Conservation (phyloP, 192 early-diverging fungal species). For the Linnemannia schmuckeri region DNA sequence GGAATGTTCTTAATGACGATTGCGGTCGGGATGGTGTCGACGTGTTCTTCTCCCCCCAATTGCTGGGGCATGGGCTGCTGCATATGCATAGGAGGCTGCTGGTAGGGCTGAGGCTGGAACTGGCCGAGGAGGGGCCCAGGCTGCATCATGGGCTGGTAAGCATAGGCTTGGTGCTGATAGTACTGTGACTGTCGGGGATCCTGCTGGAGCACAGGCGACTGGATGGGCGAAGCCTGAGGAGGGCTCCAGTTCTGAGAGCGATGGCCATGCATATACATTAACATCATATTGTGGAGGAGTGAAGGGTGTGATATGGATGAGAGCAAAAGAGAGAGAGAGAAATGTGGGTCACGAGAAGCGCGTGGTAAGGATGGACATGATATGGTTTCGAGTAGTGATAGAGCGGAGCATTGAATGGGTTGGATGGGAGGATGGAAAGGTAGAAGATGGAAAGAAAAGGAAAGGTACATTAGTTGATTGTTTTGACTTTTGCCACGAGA, state of each 20-base stretch:
- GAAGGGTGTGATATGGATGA: neutral
- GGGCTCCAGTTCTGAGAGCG: conserved; percentile 49
- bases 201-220: conserved; percentile 53
- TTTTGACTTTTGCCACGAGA: neutral
- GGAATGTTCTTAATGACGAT: conserved; percentile 90
- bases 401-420: neutral
- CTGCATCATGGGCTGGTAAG: conserved; percentile 58
- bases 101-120: conserved; percentile 42
- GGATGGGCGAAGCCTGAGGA: conserved; percentile 52
- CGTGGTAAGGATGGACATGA: neutral
- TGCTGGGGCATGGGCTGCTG: conserved; percentile 25
- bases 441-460: neutral
- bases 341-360: neutral
- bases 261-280: neutral
- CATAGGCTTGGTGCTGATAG: conserved; percentile 45
- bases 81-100: conserved; percentile 20
- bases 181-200: conserved; percentile 50
- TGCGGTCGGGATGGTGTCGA: conserved; percentile 76
- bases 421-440: neutral
- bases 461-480: neutral
- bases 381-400: neutral
- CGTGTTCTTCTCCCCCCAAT: conserved; percentile 27
- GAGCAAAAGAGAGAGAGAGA: neutral
- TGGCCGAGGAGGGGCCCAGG: conserved; percentile 41
- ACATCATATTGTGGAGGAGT: neutral